Evolutionary conservation across 1,284 basidiomycete genomes (phyloP).

Genomic region (Omphalotus olearius): DNA sequence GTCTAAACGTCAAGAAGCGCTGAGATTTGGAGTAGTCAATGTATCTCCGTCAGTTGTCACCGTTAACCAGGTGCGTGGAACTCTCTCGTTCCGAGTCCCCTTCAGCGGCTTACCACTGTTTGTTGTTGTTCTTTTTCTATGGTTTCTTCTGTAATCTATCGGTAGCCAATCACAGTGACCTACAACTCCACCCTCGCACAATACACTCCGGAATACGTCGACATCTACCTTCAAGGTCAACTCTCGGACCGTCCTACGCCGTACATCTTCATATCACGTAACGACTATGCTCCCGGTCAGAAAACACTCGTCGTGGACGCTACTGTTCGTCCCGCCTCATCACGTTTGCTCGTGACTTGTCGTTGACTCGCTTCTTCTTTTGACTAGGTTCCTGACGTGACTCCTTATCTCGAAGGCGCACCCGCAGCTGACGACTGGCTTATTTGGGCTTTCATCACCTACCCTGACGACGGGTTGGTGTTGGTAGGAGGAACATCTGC

Average conservation of each 20-base stretch:
- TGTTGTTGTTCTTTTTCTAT: no score
- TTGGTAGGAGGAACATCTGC: conserved; percentile 6
- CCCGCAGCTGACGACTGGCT: not conserved
- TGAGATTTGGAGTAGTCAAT: conserved; percentile 12
- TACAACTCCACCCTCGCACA: conserved; percentile 15
- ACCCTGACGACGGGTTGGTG: conserved; percentile 4
- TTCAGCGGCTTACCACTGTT: not conserved
- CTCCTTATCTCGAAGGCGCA: not conserved
- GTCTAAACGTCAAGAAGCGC: conserved; percentile 13
- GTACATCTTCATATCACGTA: conserved; percentile 13
- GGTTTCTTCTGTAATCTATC: not conserved
- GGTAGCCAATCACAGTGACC: conserved; percentile 10
- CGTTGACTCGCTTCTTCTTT: not conserved
- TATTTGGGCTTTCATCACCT: conserved; percentile 12
- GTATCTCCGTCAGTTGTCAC: conserved; percentile 7
- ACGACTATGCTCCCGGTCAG: conserved; percentile 11
- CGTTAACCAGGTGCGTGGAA: conserved; percentile 10
- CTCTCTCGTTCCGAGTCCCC: not conserved
- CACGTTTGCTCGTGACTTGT: not conserved
- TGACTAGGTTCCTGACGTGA: not conserved
- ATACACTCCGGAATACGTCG: conserved; percentile 14
- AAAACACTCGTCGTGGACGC: conserved; percentile 1
- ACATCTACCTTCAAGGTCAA: conserved; percentile 16
- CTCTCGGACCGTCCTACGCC: conserved; percentile 10
- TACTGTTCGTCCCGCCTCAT: conserved; percentile 1